Evolutionary conservation across 345 rosid species (phyloP), one percentile per base, ranked within the genome.

Genomic region (Eucalyptus marginata): DNA sequence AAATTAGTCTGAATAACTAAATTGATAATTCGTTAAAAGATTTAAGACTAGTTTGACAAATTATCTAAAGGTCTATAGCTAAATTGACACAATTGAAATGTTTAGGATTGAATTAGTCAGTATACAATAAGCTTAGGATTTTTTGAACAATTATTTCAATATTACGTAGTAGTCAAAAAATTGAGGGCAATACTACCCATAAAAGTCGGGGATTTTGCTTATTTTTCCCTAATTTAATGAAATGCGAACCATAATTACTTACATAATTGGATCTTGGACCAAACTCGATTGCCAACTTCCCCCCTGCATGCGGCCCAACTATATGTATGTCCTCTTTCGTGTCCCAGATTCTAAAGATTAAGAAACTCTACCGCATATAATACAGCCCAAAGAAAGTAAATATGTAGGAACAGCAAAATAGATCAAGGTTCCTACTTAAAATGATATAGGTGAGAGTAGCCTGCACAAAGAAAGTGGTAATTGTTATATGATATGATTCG

Each of bases 81-180:
- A 51, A 51, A 51, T 51, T 51, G 17, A 51, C 22, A 17, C 0
- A 51, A 17, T 51, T 0, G 0, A 51, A 51, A 51, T 1, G 0
- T 51, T 51, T 7, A 51, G 3, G 56, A 51, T 51, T 51, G 22
- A 51, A 51, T 51, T 51, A 0, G 9, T 51, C 22, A 51, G 17
- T 1, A 17, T 17, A 51, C 22, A 51, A 51, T 51, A 51, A 51
- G 0, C 9, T 51, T 51, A 7, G 22, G 56, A 51, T 51, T 51
- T 51, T 51, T 51, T 51, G 56, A 51, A 51, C 17, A 51, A 51
- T 51, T 17, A 7, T 51, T 51, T 4, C 1, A 2, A 56, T 56
- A 22, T 56, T 22, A 22, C 22, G 59, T 56, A 56, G 27, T 20
- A 20, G 59, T n/a, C 5, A 20, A 56, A 22, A 20, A 20, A 51